Conservation (phyloP, 192 early-diverging fungal genomes). For the Coemansia sp. region DNA sequence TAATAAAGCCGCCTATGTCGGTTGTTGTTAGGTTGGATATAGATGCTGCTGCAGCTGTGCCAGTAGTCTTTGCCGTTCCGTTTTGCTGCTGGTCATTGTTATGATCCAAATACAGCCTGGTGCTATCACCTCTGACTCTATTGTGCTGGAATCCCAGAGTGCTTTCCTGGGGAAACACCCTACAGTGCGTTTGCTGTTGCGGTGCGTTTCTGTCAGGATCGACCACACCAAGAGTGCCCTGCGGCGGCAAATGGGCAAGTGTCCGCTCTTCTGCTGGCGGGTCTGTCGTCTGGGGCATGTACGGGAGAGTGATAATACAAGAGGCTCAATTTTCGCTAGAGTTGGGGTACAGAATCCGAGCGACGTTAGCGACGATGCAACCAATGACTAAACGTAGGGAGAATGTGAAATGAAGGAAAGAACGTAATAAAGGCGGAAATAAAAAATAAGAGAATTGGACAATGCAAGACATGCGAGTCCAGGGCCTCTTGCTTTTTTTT, state of each 20-base stretch:
- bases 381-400: background rate
- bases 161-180: background rate
- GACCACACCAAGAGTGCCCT: slow-evolving; percentile 12
- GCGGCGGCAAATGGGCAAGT: slow-evolving; percentile 8
- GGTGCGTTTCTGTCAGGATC: background rate
- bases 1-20: background rate
- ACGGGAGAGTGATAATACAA: background rate
- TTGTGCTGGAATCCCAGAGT: background rate
- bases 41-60: background rate
- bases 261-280: slow-evolving; percentile 20
- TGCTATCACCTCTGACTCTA: background rate
- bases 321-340: background rate
- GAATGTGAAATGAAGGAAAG: background rate
- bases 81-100: background rate
- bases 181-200: slow-evolving; percentile 5
- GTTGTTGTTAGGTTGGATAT: background rate
- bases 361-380: background rate
- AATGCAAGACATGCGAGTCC: slow-evolving; percentile 1
- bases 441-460: background rate
- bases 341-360: background rate
- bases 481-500: background rate
- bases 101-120: background rate
- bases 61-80: background rate
- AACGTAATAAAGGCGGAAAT: background rate
- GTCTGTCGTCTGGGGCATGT: slow-evolving; percentile 41